These are phyloP conservation scores for Boletellus ananas DNA, from an alignment of 768 basidiomycete species.

Conservation along the genomic window DNA sequence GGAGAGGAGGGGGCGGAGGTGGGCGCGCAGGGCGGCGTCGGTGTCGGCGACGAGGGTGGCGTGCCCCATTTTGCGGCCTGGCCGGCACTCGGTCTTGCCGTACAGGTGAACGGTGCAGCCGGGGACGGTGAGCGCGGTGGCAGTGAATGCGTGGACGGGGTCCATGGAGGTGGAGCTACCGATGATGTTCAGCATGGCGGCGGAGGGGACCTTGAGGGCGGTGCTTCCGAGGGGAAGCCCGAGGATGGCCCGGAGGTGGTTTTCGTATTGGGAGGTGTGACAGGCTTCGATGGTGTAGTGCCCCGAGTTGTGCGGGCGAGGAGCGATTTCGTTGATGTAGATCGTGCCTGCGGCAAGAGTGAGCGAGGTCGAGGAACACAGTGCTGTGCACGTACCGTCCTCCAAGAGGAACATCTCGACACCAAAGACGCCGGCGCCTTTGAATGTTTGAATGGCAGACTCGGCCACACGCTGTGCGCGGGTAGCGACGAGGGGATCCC, in stretches of 20 bases:
- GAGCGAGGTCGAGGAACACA: neutral
- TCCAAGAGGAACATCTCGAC: constrained; percentile 96
- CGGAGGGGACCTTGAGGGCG: constrained; percentile 77
- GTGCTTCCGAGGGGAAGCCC: constrained; percentile 87
- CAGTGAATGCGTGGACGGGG: constrained; percentile 52
- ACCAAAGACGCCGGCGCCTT: constrained; percentile 93
- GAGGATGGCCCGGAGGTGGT: constrained; percentile 93
- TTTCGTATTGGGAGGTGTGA: constrained; percentile 94
- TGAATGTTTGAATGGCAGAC: constrained; percentile 68
- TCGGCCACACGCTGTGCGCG: constrained; percentile 76
- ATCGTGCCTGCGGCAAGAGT: constrained; percentile 52
- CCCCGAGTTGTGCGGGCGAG: constrained; percentile 96
- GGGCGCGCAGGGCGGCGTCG: constrained; percentile 65
- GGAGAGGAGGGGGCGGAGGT: constrained; percentile 71
- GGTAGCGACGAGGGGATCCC: constrained; percentile 48
- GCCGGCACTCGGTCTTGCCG: constrained; percentile 87
- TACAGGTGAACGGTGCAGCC: constrained; percentile 88
- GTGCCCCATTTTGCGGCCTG: constrained; percentile 97
- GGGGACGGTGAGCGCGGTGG: constrained; percentile 61
- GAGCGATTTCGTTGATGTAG: constrained; percentile 95
- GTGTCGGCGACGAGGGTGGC: constrained; percentile 83
- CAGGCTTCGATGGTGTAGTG: constrained; percentile 99
- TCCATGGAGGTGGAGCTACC: constrained; percentile 69
- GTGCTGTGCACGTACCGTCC: constrained; percentile 54
- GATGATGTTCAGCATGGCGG: constrained; percentile 93